phyloP scores from a whole-genome alignment of 805 yeast species.

The Yamadazyma ubonensis region DNA sequence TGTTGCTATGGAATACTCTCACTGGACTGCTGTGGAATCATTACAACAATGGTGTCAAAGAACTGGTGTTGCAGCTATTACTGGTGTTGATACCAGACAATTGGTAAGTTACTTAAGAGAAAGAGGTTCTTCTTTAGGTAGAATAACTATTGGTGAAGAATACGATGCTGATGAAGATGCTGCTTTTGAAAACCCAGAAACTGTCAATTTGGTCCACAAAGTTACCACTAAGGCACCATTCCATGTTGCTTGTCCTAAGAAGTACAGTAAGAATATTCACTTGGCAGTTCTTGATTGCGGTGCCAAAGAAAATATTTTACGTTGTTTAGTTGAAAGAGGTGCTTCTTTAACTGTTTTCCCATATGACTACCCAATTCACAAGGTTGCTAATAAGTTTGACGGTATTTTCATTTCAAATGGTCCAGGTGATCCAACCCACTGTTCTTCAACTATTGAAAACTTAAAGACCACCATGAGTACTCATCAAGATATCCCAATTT shows the following conservation, averaged over 20 bases:
- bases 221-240: slow-evolving; percentile 95
- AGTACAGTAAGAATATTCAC: slow-evolving; percentile 58
- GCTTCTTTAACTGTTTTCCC: slow-evolving; percentile 97
- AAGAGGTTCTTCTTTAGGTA: slow-evolving; percentile 91
- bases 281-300: slow-evolving; percentile 97
- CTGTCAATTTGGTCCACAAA: slow-evolving; percentile 84
- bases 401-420: slow-evolving; percentile 95
- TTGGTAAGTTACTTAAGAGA: slow-evolving; percentile 91
- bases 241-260: slow-evolving; percentile 68
- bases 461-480: slow-evolving; percentile 67
- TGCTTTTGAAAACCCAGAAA: slow-evolving; percentile 87
- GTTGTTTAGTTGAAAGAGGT: slow-evolving; percentile 92
- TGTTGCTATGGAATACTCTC: slow-evolving; percentile 93
- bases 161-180: slow-evolving; percentile 91
- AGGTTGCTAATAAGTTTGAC: slow-evolving; percentile 87
- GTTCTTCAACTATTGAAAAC: slow-evolving; percentile 72
- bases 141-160: slow-evolving; percentile 85
- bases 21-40: slow-evolving; percentile 98
- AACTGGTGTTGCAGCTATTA: slow-evolving; percentile 90
- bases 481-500: slow-evolving; percentile 74
- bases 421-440: slow-evolving; percentile 96
- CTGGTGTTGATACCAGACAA: slow-evolving; percentile 97
- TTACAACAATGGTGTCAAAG: slow-evolving; percentile 94
- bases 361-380: slow-evolving; percentile 88
- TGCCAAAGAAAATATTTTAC: slow-evolving; percentile 93